Conservation (phyloP, 1,284 basidiomycete genomes). For the Fistulinella cinereoalba region DNA sequence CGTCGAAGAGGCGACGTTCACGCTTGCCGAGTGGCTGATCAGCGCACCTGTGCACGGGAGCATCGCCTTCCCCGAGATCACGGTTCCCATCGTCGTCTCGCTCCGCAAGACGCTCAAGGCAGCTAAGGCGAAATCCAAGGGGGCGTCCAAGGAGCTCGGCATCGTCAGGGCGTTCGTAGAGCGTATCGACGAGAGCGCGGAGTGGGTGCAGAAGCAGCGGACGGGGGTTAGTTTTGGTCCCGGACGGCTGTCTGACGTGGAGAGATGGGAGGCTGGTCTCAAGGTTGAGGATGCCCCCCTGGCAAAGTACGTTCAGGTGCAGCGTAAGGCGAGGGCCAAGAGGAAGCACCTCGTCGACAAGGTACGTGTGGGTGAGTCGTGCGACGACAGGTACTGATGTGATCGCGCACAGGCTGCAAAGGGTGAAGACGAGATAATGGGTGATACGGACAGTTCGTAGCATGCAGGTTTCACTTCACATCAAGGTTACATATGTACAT, state of each 20-base stretch:
- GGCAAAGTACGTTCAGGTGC: conserved; percentile 75
- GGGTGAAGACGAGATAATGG: conserved; percentile 66
- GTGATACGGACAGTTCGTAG: conserved; percentile 41
- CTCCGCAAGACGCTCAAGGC: conserved; percentile 71
- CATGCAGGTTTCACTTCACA: too few species aligned
- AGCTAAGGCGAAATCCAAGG: conserved; percentile 40
- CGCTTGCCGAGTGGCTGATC: conserved; percentile 78
- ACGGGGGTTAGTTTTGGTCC: conserved; percentile 73
- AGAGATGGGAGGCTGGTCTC: conserved; percentile 65
- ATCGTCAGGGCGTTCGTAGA: conserved; percentile 77
- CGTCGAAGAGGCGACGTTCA: conserved; percentile 77
- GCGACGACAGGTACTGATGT: not conserved
- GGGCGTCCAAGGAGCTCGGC: conserved; percentile 53
- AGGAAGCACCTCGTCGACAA: conserved; percentile 74
- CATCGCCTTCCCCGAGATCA: conserved; percentile 92
- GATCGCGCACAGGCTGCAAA: conserved; percentile 52
- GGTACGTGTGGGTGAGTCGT: conserved; percentile 40
- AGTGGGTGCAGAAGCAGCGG: conserved; percentile 72
- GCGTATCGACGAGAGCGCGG: conserved; percentile 79
- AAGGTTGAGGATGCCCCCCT: conserved; percentile 74
- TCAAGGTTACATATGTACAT: too few species aligned
- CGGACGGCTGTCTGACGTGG: conserved; percentile 63
- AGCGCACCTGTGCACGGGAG: conserved; percentile 67
- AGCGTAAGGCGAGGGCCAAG: conserved; percentile 78
- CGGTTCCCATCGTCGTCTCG: conserved; percentile 78